Base-by-base conservation (phyloP, 352 stramenopile species). In the Pythium oligandrum region DNA sequence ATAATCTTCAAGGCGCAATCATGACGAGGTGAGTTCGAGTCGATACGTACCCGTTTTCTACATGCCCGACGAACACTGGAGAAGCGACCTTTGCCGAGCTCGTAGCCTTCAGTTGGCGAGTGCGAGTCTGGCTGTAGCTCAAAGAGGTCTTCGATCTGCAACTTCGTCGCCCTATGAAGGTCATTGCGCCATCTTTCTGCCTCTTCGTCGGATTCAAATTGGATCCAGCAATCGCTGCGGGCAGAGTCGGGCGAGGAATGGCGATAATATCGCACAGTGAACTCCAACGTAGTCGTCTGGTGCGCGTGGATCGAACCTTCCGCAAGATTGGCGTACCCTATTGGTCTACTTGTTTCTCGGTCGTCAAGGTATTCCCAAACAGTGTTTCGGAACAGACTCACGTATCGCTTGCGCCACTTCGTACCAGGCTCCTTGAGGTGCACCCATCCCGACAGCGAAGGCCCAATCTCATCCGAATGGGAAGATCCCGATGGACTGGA, bases 1-100 rank as follows among this genome's bases (percentile, higher is more conserved):
- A 98, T 89, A 55, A 99, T 92, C 53, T 96, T 95, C 10, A 95
- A 61, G 35, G 88, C 88, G 48, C 85, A 96, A 26, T 26, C 17
- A 26, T 26, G 17, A 26, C 17, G 17, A 26, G 17, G 17, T 26
- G 17, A 26, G 17, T 26, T 26, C 17, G 17, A 26, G 17, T 26
- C 17, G 17, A 26, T 26, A 38, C 53, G 39, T 30, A 17, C 12
- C 17, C 3, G 43, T 37, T 46, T 78, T 34, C 77, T 48, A 26
- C 79, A 59, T 5, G 77, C 76, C 34, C 75, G 73, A 11, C 79
- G 71, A 10, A 93, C 83, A n/a, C 83, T 66, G 1, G 83, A 86
- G 46, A 93, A 93, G 0, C 83, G 76, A 34, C 83, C 83, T 75
- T 90, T 86, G n/a, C 83, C 83, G 4, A 93, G 68, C 55, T 93